A percentile compares a stretch with the other conserved stretches of the same genome.
Conservation (phyloP, 2,329 filamentous ascomycete genomes). For the Colletotrichum sp. region DNA sequence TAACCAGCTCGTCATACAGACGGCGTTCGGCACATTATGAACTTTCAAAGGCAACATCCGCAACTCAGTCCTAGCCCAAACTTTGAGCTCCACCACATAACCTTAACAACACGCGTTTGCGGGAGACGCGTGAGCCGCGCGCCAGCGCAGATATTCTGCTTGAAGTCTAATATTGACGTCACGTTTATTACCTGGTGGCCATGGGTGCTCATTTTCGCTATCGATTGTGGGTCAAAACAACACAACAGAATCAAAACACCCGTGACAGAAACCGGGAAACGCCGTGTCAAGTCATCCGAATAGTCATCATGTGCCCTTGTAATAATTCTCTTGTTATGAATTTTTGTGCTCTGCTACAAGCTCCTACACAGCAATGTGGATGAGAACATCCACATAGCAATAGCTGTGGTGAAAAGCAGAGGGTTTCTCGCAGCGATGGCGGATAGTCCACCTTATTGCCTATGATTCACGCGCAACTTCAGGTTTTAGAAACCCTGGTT, state of each 20-base stretch:
- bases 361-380: accelerated
- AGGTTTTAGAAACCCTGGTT: too few relatives aligned
- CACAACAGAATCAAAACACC: background rate
- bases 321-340: accelerated
- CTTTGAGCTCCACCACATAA: background rate
- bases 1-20: background rate
- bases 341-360: accelerated
- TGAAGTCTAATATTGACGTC: background rate
- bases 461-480: too few relatives aligned
- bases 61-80: background rate
- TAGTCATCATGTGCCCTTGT: accelerated
- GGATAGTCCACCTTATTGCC: too few relatives aligned
- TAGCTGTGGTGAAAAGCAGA: too few relatives aligned
- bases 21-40: background rate
- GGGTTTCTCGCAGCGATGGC: too few relatives aligned
- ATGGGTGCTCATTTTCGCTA: background rate
- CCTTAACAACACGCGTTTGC: background rate
- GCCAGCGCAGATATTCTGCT: background rate
- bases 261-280: background rate
- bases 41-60: background rate
- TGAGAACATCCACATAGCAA: background rate
- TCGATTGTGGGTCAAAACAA: background rate
- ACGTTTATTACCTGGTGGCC: background rate
- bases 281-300: background rate
- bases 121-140: background rate